Evolutionary conservation across 2,329 filamentous ascomycete species (phyloP).

Genomic region (Trichophyton benhamiae): DNA sequence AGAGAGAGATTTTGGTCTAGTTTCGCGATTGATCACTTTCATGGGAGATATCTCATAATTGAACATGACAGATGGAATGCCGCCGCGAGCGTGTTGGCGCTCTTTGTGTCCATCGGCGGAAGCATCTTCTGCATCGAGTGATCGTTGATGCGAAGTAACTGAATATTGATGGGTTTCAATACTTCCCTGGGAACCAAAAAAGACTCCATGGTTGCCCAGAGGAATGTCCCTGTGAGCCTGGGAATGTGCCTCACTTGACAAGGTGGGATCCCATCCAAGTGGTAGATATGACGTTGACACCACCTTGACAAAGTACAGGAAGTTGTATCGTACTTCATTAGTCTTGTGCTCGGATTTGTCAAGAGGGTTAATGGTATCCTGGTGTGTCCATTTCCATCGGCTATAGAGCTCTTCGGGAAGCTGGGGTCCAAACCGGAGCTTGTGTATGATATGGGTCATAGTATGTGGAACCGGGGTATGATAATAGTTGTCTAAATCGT

Average conservation of each 20-base stretch:
- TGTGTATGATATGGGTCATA: slow-evolving; percentile 80
- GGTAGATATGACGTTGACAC: slow-evolving; percentile 92
- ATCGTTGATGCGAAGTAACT: slow-evolving; percentile 91
- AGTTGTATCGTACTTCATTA: slow-evolving; percentile 77
- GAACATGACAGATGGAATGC: slow-evolving; percentile 97
- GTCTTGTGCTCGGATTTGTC: slow-evolving; percentile 69
- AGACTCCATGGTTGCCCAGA: slow-evolving; percentile 57
- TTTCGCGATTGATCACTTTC: slow-evolving; percentile 97
- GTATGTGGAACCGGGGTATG: slow-evolving; percentile 63
- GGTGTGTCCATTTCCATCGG: slow-evolving; percentile 64
- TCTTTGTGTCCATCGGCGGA: slow-evolving; percentile 81
- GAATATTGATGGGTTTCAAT: slow-evolving; percentile 98
- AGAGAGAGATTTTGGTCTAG: slow-evolving; percentile 74
- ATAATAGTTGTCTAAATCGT: slow-evolving; percentile 94
- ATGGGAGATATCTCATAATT: slow-evolving; percentile 98
- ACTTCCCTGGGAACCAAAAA: slow-evolving; percentile 57
- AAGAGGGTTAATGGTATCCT: slow-evolving; percentile 75
- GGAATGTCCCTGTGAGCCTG: slow-evolving; percentile 43
- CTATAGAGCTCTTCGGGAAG: slow-evolving; percentile 59
- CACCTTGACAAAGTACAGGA: slow-evolving; percentile 99
- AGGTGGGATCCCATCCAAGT: slow-evolving; percentile 66
- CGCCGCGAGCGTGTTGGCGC: slow-evolving; percentile 74
- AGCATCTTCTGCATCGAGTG: slow-evolving; percentile 70
- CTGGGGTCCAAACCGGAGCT: slow-evolving; percentile 84
- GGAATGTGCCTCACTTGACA: slow-evolving; percentile 27